Evolutionary conservation across 352 stramenopile genomes (phyloP).

Genomic region (Albugo candida): DNA sequence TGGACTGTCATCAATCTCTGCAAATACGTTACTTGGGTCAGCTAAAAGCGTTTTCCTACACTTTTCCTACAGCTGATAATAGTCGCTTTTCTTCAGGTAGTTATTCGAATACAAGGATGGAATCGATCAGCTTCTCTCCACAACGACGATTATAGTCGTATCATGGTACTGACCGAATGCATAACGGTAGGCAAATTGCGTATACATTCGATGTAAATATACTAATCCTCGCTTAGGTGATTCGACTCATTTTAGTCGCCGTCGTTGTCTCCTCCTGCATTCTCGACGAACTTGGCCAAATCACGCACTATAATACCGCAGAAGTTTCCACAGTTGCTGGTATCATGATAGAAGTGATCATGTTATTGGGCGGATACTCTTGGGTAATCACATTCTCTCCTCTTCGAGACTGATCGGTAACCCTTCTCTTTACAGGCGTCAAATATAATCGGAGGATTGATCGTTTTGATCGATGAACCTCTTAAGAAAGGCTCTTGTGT

Average conservation of each 20-base stretch:
- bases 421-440: conserved; percentile 28
- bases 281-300: conserved; percentile 55
- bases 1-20: conserved; percentile 66
- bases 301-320: conserved; percentile 61
- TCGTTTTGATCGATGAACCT: conserved; percentile 64
- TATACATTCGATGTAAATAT: background rate
- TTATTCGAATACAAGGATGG: conserved; percentile 69
- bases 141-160: conserved; percentile 66
- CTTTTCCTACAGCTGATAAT: background rate
- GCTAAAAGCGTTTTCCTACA: conserved; percentile 1
- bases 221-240: conserved; percentile 17
- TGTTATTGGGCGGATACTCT: conserved; percentile 57
- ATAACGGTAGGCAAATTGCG: conserved; percentile 24
- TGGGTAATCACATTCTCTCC: conserved; percentile 23
- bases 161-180: conserved; percentile 76
- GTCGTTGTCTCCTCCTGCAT: conserved; percentile 73
- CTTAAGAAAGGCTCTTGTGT: conserved; percentile 62
- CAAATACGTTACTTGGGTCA: conserved; percentile 62
- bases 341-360: conserved; percentile 61
- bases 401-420: conserved; percentile 2
- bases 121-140: conserved; percentile 38
- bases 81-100: conserved; percentile 16
- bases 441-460: conserved; percentile 68
- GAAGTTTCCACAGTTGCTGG: conserved; percentile 60
- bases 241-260: conserved; percentile 65